Evolutionary conservation across 257 asterid genomes (phyloP).

Genomic region (Linderniella brevidens): DNA sequence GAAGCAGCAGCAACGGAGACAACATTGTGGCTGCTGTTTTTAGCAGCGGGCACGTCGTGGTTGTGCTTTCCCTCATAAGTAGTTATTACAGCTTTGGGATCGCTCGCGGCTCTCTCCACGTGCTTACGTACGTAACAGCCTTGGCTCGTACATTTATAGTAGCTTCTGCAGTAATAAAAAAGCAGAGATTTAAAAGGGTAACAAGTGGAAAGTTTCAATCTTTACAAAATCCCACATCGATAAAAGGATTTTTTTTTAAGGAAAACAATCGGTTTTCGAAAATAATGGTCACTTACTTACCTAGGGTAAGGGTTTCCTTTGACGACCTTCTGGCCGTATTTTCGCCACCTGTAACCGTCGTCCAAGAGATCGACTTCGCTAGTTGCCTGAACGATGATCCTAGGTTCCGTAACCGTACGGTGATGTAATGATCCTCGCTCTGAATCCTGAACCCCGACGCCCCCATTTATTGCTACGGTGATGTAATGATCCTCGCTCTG

Average conservation of each 20-base stretch:
- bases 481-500: slow-evolving; percentile 37
- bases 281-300: slow-evolving; percentile 9
- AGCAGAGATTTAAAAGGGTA: too few species aligned
- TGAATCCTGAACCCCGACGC: slow-evolving; percentile 31
- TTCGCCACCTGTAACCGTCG: slow-evolving; percentile 66
- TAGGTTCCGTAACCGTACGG: slow-evolving; percentile 80
- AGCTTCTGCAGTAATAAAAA: slow-evolving; percentile 34
- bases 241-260: too few species aligned
- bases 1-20: slow-evolving; percentile 12
- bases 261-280: too few species aligned
- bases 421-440: slow-evolving; percentile 45
- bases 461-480: slow-evolving; percentile 92
- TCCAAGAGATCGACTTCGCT: slow-evolving; percentile 90
- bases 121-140: slow-evolving; percentile 55
- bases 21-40: slow-evolving; percentile 31
- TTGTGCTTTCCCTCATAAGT: slow-evolving; percentile 57
- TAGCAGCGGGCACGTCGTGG: slow-evolving; percentile 51
- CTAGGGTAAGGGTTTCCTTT: slow-evolving; percentile 71
- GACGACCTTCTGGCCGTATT: slow-evolving; percentile 25
- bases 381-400: slow-evolving; percentile 81
- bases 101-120: slow-evolving; percentile 53
- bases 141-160: slow-evolving; percentile 41
- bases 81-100: slow-evolving; percentile 51
- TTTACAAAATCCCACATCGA: too few species aligned
- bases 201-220: too few species aligned